phyloP scores from a whole-genome alignment of 129 eudicot genomes.

The Sambucus nigra region DNA sequence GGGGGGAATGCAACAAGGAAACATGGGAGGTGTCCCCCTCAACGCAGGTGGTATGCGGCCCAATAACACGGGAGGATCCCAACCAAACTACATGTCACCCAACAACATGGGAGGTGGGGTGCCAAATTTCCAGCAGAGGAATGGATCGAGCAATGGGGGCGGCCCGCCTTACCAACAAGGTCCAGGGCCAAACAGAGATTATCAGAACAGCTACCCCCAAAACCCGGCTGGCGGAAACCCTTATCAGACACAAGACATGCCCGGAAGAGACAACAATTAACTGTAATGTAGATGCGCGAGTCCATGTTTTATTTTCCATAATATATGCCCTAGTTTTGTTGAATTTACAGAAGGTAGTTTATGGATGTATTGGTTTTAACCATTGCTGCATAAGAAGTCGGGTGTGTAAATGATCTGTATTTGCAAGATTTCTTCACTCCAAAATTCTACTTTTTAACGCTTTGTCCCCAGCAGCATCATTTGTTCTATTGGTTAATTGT shows the following conservation, averaged over 20 bases:
- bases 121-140: constrained; percentile 28
- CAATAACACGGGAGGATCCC: constrained; percentile 19
- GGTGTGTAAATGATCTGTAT: neutral
- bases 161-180: constrained; percentile 35
- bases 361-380: neutral
- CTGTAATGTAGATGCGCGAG: constrained; percentile 14
- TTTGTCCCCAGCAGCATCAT: neutral
- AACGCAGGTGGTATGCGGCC: constrained; percentile 17
- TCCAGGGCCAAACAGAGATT: constrained; percentile 30
- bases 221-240: constrained; percentile 40
- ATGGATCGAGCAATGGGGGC: constrained; percentile 36
- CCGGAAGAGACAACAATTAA: constrained; percentile 65
- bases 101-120: constrained; percentile 10
- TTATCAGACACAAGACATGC: constrained; percentile 44
- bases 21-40: constrained; percentile 8
- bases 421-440: neutral
- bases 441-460: neutral
- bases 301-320: neutral
- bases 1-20: constrained; percentile 18
- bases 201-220: constrained; percentile 27
- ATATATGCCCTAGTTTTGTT: constrained; percentile 2
- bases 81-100: constrained; percentile 3
- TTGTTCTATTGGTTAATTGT: neutral
- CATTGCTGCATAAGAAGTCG: neutral
- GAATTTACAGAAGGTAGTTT: constrained; percentile 13